phyloP scores from a whole-genome alignment of 306 rosid genomes.

The Pterocarpus santalinus region DNA sequence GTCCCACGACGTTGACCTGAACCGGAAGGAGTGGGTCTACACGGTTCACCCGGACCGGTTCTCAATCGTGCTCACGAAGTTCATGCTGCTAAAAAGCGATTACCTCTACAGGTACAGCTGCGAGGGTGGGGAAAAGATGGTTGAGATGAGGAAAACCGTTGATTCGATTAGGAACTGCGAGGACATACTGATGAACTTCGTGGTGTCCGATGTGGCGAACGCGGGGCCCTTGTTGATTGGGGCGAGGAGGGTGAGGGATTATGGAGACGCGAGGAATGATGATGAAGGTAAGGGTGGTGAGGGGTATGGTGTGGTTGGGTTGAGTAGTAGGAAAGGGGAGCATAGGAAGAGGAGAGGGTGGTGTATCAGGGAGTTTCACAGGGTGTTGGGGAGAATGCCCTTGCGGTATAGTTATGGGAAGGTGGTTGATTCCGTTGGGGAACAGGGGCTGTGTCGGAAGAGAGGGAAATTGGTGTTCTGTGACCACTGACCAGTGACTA shows the following conservation, averaged over 20 bases:
- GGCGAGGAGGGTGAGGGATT: slow-evolving; percentile 72
- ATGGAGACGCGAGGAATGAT: slow-evolving; percentile 80
- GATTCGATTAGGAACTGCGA: slow-evolving; percentile 76
- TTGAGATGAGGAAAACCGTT: slow-evolving; percentile 61
- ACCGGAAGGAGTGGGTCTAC: slow-evolving; percentile 78
- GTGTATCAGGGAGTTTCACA: slow-evolving; percentile 82
- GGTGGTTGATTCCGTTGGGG: slow-evolving; percentile 71
- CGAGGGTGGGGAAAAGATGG: slow-evolving; percentile 61
- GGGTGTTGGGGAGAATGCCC: slow-evolving; percentile 69
- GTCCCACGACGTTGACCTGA: slow-evolving; percentile 77
- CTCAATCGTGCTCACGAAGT: slow-evolving; percentile 86
- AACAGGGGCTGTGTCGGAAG: slow-evolving; percentile 78
- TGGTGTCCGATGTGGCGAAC: slow-evolving; percentile 65
- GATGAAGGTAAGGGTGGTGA: slow-evolving; percentile 45
- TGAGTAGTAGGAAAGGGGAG: slow-evolving; percentile 76
- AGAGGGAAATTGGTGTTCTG: slow-evolving; percentile 69
- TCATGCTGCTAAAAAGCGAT: slow-evolving; percentile 62
- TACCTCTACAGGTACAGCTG: slow-evolving; percentile 73
- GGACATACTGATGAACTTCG: slow-evolving; percentile 86
- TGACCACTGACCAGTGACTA: slow-evolving; percentile 51
- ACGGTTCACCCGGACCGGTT: slow-evolving; percentile 81
- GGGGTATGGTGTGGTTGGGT: slow-evolving; percentile 53
- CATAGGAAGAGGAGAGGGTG: slow-evolving; percentile 84
- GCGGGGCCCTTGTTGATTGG: slow-evolving; percentile 79
- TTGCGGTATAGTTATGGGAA: slow-evolving; percentile 79